Evolutionary conservation across 495 filamentous ascomycete genomes (phyloP).

Genomic region (Aspergillus nanangensis): DNA sequence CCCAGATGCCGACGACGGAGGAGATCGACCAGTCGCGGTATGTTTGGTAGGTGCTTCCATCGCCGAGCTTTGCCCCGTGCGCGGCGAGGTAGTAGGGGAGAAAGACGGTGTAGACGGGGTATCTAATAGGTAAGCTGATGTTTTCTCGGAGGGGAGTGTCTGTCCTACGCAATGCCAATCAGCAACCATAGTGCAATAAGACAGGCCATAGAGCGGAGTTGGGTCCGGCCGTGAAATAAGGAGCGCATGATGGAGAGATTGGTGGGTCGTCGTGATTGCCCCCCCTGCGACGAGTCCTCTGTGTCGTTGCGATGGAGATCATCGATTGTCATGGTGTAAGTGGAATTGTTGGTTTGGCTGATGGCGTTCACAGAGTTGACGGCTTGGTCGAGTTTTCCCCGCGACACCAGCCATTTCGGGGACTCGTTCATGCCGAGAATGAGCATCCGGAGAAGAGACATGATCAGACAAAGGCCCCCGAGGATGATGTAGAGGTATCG

Average conservation of each 20-base stretch:
- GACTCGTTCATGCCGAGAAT: conserved; percentile 5
- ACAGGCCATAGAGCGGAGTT: neutral
- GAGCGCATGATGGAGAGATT: neutral
- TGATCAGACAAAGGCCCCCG: conserved; percentile 3
- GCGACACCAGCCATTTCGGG: conserved; percentile 4
- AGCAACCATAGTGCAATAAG: neutral
- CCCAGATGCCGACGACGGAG: conserved; percentile 3
- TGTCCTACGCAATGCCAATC: conserved; percentile 1
- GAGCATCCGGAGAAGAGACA: conserved; percentile 1
- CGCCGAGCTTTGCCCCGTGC: conserved; percentile 5
- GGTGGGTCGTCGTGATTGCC: too few relatives aligned
- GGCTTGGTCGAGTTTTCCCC: neutral
- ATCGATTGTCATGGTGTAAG: neutral
- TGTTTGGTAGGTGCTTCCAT: conserved; percentile 4
- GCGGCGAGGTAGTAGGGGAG: conserved; percentile 4
- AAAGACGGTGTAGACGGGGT: conserved; percentile 8
- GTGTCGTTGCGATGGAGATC: neutral
- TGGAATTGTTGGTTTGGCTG: neutral
- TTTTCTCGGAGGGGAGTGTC: neutral
- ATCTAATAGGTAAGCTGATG: too few relatives aligned
- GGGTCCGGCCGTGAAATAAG: neutral
- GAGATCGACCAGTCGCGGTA: conserved; percentile 7
- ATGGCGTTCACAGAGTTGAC: neutral
- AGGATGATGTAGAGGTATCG: conserved; percentile 8
- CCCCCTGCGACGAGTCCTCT: too few relatives aligned